Conservation (phyloP, 192 early-diverging fungal genomes). For the Backusella tarrabulga region DNA sequence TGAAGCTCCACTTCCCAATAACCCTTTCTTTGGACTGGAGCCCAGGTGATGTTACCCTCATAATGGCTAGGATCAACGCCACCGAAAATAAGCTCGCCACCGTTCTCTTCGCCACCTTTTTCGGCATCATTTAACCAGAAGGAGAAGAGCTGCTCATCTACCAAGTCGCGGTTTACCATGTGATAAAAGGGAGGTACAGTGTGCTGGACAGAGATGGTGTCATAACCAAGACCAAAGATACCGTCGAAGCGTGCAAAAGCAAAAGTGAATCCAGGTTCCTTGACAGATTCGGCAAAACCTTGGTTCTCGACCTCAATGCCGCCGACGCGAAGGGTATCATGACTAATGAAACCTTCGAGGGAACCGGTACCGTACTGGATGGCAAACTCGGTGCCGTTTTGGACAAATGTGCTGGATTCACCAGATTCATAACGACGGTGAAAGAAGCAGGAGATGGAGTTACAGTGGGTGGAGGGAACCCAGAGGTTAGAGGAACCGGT, state of each 20-base stretch:
- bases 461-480: slow-evolving; percentile 93
- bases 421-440: slow-evolving; percentile 83
- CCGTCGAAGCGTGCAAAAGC: slow-evolving; percentile 93
- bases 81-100: slow-evolving; percentile 93
- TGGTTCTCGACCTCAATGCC: slow-evolving; percentile 66
- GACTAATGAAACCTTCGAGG: slow-evolving; percentile 89
- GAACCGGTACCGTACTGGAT: slow-evolving; percentile 94
- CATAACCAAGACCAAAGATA: slow-evolving; percentile 89
- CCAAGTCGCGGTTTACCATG: slow-evolving; percentile 75
- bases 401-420: slow-evolving; percentile 73
- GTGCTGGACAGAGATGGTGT: slow-evolving; percentile 81
- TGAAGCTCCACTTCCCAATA: slow-evolving; percentile 98
- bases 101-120: slow-evolving; percentile 39
- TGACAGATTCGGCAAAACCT: slow-evolving; percentile 93
- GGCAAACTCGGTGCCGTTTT: slow-evolving; percentile 92
- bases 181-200: slow-evolving; percentile 95
- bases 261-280: slow-evolving; percentile 95
- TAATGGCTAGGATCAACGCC: slow-evolving; percentile 78
- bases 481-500: slow-evolving; percentile 95
- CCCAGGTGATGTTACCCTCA: slow-evolving; percentile 71
- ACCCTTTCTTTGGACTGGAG: slow-evolving; percentile 83
- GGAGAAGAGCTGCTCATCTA: slow-evolving; percentile 88
- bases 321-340: slow-evolving; percentile 71
- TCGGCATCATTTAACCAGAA: slow-evolving; percentile 81
- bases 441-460: slow-evolving; percentile 91